Evolutionary conservation across 805 yeast species (phyloP).

Genomic region (Lipomyces orientalis): DNA sequence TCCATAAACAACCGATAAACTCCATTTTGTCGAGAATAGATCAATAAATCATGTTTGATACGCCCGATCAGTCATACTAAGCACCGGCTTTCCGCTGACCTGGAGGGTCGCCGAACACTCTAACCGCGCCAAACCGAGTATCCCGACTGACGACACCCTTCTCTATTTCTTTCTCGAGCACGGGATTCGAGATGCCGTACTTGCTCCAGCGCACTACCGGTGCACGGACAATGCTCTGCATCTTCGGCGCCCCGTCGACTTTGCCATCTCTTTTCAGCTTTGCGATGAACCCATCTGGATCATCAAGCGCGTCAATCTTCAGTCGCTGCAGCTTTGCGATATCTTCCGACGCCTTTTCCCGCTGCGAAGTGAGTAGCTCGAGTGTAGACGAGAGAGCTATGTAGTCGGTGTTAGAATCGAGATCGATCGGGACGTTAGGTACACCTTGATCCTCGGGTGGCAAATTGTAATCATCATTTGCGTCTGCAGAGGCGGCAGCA

Average conservation of each 20-base stretch:
- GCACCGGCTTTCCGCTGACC: slow-evolving; percentile 30
- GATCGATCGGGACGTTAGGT: slow-evolving; percentile 32
- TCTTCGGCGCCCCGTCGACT: slow-evolving; percentile 39
- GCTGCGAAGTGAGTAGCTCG: slow-evolving; percentile 40
- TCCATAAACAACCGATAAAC: background rate
- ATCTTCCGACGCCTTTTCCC: slow-evolving; percentile 39
- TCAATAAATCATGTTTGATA: background rate
- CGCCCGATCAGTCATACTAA: background rate
- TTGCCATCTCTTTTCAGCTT: slow-evolving; percentile 28
- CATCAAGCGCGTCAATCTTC: slow-evolving; percentile 40
- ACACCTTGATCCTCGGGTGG: slow-evolving; percentile 15
- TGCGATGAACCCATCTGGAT: slow-evolving; percentile 41
- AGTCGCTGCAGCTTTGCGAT: slow-evolving; percentile 38
- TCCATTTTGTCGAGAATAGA: background rate
- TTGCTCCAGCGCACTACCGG: slow-evolving; percentile 45
- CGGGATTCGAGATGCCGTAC: slow-evolving; percentile 43
- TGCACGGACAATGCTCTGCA: slow-evolving; percentile 42
- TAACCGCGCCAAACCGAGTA: slow-evolving; percentile 38
- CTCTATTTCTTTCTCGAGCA: slow-evolving; percentile 39
- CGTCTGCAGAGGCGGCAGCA: slow-evolving; percentile 12
- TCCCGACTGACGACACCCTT: slow-evolving; percentile 40
- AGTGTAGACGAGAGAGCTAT: slow-evolving; percentile 44
- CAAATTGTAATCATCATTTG: background rate
- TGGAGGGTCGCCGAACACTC: slow-evolving; percentile 29
- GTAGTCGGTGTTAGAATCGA: slow-evolving; percentile 42